These are phyloP conservation scores for Zymoseptoria crescenta DNA, from an alignment of 2,329 filamentous ascomycete species.

Conservation along the genomic window DNA sequence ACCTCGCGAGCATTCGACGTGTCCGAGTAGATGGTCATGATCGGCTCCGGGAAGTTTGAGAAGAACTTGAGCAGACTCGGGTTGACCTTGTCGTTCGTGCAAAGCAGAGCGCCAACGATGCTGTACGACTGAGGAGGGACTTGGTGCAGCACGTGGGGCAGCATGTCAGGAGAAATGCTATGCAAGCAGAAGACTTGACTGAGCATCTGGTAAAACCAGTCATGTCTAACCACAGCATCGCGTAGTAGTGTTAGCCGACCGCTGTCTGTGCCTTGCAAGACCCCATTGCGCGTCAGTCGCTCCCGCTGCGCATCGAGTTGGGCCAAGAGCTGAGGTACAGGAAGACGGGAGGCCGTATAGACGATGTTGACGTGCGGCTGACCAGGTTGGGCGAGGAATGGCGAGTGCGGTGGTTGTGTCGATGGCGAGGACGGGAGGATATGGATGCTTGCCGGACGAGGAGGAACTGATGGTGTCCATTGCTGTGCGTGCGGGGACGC, in stretches of 20 bases:
- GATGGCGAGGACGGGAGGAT: not conserved
- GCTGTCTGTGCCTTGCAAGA: conserved; percentile 8
- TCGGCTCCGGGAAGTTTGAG: conserved; percentile 43
- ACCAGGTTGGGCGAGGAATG: not conserved
- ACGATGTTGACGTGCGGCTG: not conserved
- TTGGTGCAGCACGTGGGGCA: conserved; percentile 34
- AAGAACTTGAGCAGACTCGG: conserved; percentile 38
- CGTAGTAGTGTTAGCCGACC: conserved; percentile 47
- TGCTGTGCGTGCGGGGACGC: not conserved
- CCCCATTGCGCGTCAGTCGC: not conserved
- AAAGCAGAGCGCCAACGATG: conserved; percentile 39
- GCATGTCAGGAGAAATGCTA: conserved; percentile 33
- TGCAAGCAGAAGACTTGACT: conserved; percentile 59
- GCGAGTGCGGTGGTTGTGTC: not conserved
- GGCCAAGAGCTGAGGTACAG: conserved; percentile 2
- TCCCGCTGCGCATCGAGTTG: conserved; percentile 2
- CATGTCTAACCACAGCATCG: conserved; percentile 48
- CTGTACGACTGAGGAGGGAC: conserved; percentile 25
- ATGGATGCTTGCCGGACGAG: not conserved
- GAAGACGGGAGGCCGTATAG: conserved; percentile 8
- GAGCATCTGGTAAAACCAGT: conserved; percentile 56
- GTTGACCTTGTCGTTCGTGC: conserved; percentile 38
- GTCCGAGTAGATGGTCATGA: conserved; percentile 32
- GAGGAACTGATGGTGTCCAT: not conserved
- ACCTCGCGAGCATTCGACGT: conserved; percentile 33